Percentiles rank a stretch among this genome's conserved stretches.
These are phyloP conservation scores for Saturnispora galanensis DNA, from an alignment of 805 yeast species.

Conservation along the genomic window DNA sequence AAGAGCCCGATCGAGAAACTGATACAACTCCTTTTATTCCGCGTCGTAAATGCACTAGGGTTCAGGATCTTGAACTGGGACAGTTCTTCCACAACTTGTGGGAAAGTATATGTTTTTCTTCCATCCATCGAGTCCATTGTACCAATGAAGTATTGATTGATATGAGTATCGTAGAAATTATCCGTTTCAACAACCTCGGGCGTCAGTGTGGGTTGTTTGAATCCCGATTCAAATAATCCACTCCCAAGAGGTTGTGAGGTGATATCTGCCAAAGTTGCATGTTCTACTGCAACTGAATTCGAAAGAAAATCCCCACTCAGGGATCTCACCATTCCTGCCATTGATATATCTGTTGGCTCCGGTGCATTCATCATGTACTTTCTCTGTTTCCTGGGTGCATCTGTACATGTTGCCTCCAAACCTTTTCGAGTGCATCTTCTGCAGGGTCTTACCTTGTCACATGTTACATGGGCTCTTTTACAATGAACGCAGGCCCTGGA, in stretches of 20 bases:
- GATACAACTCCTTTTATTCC: conserved; percentile 29
- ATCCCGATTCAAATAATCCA: conserved; percentile 2
- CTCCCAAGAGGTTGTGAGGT: background rate
- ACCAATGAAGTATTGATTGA: conserved; percentile 64
- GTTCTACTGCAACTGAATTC: background rate
- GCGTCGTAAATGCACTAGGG: conserved; percentile 30
- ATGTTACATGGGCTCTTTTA: conserved; percentile 83
- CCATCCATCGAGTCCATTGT: conserved; percentile 28
- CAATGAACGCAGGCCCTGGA: conserved; percentile 87
- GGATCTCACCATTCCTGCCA: conserved; percentile 13
- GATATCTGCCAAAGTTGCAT: background rate
- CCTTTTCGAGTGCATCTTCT: conserved; percentile 66
- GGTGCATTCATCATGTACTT: conserved; percentile 67
- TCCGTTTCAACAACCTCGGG: conserved; percentile 8
- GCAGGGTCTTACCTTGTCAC: conserved; percentile 63
- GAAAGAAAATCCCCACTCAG: conserved; percentile 3
- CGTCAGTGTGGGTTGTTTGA: background rate
- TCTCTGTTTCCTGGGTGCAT: conserved; percentile 81
- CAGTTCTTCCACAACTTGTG: conserved; percentile 46
- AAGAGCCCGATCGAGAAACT: conserved; percentile 40
- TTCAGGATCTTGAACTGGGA: conserved; percentile 30
- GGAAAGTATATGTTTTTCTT: conserved; percentile 39
- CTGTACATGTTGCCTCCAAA: conserved; percentile 60
- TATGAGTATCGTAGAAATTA: conserved; percentile 45
- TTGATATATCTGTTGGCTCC: conserved; percentile 23